These are phyloP conservation scores for Saccharomycopsis malanga DNA, from an alignment of 805 yeast genomes.

Conservation along the genomic window DNA sequence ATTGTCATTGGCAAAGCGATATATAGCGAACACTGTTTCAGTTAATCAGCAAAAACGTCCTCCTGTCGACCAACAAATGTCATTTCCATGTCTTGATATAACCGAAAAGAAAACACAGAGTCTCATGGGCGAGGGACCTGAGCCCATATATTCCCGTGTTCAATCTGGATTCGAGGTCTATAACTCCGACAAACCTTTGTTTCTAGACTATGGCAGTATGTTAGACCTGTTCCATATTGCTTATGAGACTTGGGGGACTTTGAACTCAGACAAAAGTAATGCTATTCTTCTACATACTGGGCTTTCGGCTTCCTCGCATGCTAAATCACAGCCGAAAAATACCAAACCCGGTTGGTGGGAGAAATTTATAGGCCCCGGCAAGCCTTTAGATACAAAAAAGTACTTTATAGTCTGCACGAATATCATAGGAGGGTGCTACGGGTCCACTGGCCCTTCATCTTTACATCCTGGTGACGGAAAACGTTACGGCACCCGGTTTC, in stretches of 20 bases:
- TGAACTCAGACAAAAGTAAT: constrained; percentile 58
- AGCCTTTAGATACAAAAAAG: constrained; percentile 65
- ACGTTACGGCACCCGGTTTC: constrained; percentile 81
- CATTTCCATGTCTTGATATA: constrained; percentile 82
- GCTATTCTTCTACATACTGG: constrained; percentile 85
- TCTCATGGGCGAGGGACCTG: constrained; percentile 61
- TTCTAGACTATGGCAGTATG: constrained; percentile 75
- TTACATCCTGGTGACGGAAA: constrained; percentile 58
- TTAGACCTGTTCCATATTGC: constrained; percentile 76
- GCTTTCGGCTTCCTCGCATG: constrained; percentile 89
- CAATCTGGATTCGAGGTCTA: constrained; percentile 60
- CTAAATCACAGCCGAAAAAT: constrained; percentile 69
- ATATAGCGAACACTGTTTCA: too few relatives aligned
- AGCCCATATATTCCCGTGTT: constrained; percentile 72
- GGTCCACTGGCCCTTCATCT: constrained; percentile 89
- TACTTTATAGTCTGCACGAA: constrained; percentile 84
- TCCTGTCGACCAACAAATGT: constrained; percentile 28
- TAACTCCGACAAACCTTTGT: constrained; percentile 49
- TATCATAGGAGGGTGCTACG: constrained; percentile 91
- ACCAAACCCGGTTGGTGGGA: constrained; percentile 93
- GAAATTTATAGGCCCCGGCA: constrained; percentile 79
- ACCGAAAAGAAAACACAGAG: neutral
- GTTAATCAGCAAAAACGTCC: too few relatives aligned
- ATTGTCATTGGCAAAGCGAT: too few relatives aligned
- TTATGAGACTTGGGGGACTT: constrained; percentile 84